Conservation (phyloP, 495 filamentous ascomycete genomes). For the Podospora tetraspora region DNA sequence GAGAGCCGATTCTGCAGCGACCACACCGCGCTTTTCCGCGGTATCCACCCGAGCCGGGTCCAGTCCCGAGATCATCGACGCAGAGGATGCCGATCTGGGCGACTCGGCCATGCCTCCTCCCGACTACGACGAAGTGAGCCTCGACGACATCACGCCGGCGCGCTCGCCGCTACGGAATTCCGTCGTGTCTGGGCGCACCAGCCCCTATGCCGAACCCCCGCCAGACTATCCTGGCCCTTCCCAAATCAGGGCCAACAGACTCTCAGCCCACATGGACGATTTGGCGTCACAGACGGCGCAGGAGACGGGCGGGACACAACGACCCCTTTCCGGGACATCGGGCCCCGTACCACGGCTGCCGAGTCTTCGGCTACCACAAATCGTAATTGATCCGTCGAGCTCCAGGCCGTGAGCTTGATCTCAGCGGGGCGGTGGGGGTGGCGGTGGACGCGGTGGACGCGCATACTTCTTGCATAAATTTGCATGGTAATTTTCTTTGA, state of each 20-base stretch:
- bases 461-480: background rate
- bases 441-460: background rate
- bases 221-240: slow-evolving; percentile 44
- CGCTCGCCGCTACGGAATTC: slow-evolving; percentile 30
- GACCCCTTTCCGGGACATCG: slow-evolving; percentile 26
- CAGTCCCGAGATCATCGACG: slow-evolving; percentile 39
- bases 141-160: slow-evolving; percentile 35
- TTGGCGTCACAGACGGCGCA: slow-evolving; percentile 16
- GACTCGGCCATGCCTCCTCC: slow-evolving; percentile 47
- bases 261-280: slow-evolving; percentile 32
- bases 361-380: slow-evolving; percentile 45
- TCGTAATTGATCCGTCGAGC: slow-evolving; percentile 49
- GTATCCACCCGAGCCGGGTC: slow-evolving; percentile 31
- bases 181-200: slow-evolving; percentile 32
- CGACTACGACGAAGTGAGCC: slow-evolving; percentile 51
- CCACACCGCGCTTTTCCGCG: slow-evolving; percentile 21
- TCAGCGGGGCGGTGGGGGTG: too few relatives aligned
- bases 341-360: slow-evolving; percentile 39
- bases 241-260: slow-evolving; percentile 24
- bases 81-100: slow-evolving; percentile 43
- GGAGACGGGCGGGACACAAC: slow-evolving; percentile 14
- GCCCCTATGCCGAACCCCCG: slow-evolving; percentile 40
- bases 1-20: slow-evolving; percentile 25
- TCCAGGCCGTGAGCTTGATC: slow-evolving; percentile 26
- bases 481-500: background rate